phyloP scores from a whole-genome alignment of 345 rosid species.

The Bretschneidera sinensis region DNA sequence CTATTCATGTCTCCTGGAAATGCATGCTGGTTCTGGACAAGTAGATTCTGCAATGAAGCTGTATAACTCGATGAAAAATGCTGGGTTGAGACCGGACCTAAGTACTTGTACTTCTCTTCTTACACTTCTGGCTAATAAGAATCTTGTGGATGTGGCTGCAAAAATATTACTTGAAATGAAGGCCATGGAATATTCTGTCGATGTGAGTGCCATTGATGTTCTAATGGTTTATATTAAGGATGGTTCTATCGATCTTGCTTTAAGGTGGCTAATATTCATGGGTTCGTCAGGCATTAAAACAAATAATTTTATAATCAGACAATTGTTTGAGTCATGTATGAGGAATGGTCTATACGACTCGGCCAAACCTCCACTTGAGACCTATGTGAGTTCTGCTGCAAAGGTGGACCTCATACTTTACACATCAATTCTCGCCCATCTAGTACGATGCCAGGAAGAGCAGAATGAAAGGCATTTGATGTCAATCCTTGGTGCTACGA shows the following conservation, averaged over 20 bases:
- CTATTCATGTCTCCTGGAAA: constrained; percentile 84
- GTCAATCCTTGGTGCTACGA: constrained; percentile 78
- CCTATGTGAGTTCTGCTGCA: constrained; percentile 71
- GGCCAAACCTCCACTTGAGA: constrained; percentile 91
- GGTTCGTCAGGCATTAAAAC: constrained; percentile 91
- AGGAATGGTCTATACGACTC: constrained; percentile 77
- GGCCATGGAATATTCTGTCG: constrained; percentile 85
- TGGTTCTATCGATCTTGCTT: constrained; percentile 83
- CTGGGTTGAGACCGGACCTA: constrained; percentile 81
- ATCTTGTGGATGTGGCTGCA: constrained; percentile 94
- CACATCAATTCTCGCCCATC: constrained; percentile 91
- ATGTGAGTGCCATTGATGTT: constrained; percentile 93
- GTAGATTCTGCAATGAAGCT: constrained; percentile 92
- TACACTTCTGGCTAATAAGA: constrained; percentile 80
- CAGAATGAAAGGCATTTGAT: constrained; percentile 82
- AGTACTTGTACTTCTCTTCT: constrained; percentile 79
- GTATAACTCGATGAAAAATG: constrained; percentile 91
- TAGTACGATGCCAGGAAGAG: constrained; percentile 88
- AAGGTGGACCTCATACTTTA: constrained; percentile 93
- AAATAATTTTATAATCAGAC: constrained; percentile 85
- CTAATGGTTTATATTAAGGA: constrained; percentile 92
- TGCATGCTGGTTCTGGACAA: constrained; percentile 91
- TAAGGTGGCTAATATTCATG: constrained; percentile 93
- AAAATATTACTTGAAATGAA: constrained; percentile 95
- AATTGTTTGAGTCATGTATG: constrained; percentile 95